phyloP scores from a whole-genome alignment of 176 grass and related monocot genomes.

The Cenchrus purpureus region DNA sequence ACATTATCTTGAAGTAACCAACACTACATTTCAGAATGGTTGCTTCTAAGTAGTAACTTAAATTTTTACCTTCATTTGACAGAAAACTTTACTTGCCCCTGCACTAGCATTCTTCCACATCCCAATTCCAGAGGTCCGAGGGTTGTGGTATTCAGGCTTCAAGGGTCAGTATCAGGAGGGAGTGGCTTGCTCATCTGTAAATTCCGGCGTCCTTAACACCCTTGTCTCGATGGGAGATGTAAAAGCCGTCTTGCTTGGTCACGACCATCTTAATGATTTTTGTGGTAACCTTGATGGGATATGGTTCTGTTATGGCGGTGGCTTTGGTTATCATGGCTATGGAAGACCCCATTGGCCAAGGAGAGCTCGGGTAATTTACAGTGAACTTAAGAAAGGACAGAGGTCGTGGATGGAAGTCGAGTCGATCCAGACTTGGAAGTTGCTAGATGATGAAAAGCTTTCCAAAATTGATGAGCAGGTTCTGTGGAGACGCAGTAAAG shows the following conservation, averaged over 20 bases:
- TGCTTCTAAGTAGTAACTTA: background rate
- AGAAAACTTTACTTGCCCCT: constrained; percentile 54
- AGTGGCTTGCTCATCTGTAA: constrained; percentile 80
- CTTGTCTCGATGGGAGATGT: constrained; percentile 78
- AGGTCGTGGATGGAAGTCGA: constrained; percentile 65
- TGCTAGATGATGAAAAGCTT: constrained; percentile 70
- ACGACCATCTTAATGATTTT: constrained; percentile 97
- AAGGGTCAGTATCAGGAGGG: constrained; percentile 82
- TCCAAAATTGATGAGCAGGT: constrained; percentile 81
- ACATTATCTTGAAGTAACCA: background rate
- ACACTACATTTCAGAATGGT: background rate
- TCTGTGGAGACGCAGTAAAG: constrained; percentile 52
- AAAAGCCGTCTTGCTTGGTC: constrained; percentile 86
- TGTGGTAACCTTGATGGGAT: constrained; percentile 68
- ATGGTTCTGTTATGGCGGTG: constrained; percentile 97
- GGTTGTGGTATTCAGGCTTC: constrained; percentile 69
- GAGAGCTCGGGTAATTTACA: constrained; percentile 66
- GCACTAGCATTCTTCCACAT: constrained; percentile 87
- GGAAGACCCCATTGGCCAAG: constrained; percentile 80
- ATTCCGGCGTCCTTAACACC: constrained; percentile 67
- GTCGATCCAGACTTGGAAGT: constrained; percentile 76
- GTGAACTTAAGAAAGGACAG: constrained; percentile 57
- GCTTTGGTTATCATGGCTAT: constrained; percentile 89
- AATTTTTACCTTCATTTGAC: constrained; percentile 22
- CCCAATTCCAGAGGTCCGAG: constrained; percentile 78